phyloP scores from a whole-genome alignment of 116 monocot species.

The Dioscorea cayenensis region DNA sequence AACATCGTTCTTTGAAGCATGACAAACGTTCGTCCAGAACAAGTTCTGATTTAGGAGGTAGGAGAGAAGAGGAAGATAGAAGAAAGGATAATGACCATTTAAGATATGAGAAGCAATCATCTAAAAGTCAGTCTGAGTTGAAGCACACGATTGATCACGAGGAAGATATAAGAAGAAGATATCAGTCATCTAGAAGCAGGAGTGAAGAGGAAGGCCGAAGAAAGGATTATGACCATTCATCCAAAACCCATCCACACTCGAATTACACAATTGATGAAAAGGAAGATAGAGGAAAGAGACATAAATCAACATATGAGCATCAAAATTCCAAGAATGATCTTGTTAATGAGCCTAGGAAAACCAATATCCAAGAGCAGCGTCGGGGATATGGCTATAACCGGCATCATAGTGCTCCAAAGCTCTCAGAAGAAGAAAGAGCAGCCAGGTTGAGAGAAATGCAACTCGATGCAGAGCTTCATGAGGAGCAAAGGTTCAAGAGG shows the following conservation, averaged over 20 bases:
- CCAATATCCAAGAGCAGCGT: background rate
- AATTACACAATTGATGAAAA: background rate
- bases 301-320: conserved; percentile 1
- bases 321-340: background rate
- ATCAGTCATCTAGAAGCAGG: background rate
- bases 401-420: conserved; percentile 39
- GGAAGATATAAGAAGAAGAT: conserved; percentile 6
- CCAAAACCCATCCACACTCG: background rate
- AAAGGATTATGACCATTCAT: background rate
- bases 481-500: conserved; percentile 90
- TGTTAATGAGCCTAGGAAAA: conserved; percentile 14
- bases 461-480: conserved; percentile 80
- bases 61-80: conserved; percentile 9
- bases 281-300: conserved; percentile 7
- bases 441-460: conserved; percentile 81
- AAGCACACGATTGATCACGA: background rate
- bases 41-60: conserved; percentile 12
- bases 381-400: conserved; percentile 27
- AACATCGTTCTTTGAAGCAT: conserved; percentile 12
- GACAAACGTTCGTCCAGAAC: conserved; percentile 15
- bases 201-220: conserved; percentile 13
- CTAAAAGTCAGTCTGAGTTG: background rate
- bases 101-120: background rate
- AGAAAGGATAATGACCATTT: conserved; percentile 1
- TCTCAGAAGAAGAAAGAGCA: conserved; percentile 83